Percentiles rank a stretch among this genome's conserved stretches.
Evolutionary conservation across 1,139 yeast genomes (phyloP).

Genomic region (Scheffersomyces insectosa): DNA sequence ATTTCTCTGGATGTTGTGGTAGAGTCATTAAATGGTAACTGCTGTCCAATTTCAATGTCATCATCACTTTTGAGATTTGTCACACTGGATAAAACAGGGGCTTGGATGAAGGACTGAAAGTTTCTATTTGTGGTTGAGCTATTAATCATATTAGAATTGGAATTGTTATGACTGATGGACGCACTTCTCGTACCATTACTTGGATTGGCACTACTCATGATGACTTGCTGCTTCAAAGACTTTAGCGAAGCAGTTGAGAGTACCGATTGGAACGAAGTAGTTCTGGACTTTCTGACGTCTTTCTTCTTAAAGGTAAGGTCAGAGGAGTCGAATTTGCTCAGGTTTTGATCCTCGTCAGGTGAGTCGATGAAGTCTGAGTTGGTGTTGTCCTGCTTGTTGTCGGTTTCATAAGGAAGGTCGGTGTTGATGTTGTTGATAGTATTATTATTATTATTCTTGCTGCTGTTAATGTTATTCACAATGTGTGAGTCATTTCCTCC

Average conservation of each 20-base stretch:
- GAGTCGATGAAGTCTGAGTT: conserved; percentile 1
- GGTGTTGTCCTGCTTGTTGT: background rate
- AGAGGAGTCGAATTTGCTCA: conserved; percentile 11
- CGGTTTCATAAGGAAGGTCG: background rate
- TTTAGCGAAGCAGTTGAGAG: conserved; percentile 60
- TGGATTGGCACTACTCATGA: conserved; percentile 19
- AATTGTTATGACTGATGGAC: conserved; percentile 2
- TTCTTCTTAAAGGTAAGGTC: conserved; percentile 53
- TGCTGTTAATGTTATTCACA: background rate
- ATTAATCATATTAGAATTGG: conserved; percentile 13
- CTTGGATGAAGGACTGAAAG: conserved; percentile 51
- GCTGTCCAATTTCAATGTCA: conserved; percentile 44
- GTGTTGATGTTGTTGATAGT: background rate
- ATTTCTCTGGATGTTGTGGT: background rate
- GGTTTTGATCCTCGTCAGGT: conserved; percentile 2
- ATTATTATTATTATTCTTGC: background rate
- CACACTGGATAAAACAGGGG: conserved; percentile 46
- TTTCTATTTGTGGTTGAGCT: conserved; percentile 17
- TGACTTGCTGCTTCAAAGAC: conserved; percentile 39
- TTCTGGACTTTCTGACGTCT: conserved; percentile 50
- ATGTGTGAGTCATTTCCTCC: background rate
- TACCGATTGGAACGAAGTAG: conserved; percentile 67
- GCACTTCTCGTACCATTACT: conserved; percentile 20
- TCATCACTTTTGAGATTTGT: conserved; percentile 29
- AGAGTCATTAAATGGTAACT: conserved; percentile 39